Evolutionary conservation across 2,329 filamentous ascomycete species (phyloP).

Genomic region (Apiospora phragmitis): DNA sequence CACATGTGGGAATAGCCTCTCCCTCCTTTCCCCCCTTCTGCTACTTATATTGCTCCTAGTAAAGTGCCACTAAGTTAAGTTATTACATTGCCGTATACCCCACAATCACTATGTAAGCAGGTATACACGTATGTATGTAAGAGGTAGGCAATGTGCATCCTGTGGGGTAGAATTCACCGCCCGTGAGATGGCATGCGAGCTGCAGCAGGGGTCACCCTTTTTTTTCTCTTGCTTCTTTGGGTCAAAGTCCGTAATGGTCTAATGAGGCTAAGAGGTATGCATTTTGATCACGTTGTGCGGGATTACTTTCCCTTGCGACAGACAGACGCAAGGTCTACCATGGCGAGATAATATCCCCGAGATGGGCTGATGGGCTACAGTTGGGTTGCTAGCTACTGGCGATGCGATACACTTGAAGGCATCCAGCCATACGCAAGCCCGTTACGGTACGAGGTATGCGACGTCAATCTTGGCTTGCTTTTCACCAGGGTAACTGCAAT

Average conservation of each 20-base stretch:
- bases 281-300: neutral
- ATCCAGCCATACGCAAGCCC: neutral
- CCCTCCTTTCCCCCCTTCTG: neutral
- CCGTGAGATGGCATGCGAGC: neutral
- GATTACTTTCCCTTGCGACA: neutral
- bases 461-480: neutral
- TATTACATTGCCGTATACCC: slow-evolving; percentile 6
- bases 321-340: neutral
- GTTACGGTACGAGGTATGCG: neutral
- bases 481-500: slow-evolving; percentile 17
- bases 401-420: neutral
- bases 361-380: neutral
- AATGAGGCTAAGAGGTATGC: neutral
- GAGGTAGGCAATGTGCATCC: neutral
- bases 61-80: neutral
- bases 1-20: slow-evolving; percentile 1
- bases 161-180: slow-evolving; percentile 4
- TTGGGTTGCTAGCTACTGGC: neutral
- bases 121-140: neutral
- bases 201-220: neutral
- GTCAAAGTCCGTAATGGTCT: neutral
- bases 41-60: neutral
- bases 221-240: neutral
- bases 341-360: neutral
- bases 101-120: neutral